Conservation (phyloP, 2,329 filamentous ascomycete genomes). For the Ophiocordyceps camponoti-floridani region DNA sequence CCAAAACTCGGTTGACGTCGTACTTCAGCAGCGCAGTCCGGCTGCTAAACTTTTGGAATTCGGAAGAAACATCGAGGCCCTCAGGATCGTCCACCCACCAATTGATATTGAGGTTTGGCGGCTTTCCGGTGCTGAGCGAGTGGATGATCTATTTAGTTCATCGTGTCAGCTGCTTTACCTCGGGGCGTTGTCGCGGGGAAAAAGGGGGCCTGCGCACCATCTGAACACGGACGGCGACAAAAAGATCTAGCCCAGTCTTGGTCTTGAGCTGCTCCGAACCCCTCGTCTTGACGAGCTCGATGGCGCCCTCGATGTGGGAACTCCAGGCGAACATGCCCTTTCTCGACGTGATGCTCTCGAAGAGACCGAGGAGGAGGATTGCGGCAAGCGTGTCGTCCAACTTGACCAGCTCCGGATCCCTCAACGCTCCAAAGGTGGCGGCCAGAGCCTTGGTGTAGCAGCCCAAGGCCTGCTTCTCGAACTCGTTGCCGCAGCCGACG, state of each 20-base stretch:
- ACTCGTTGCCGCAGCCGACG: slow-evolving; percentile 12
- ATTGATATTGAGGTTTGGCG: slow-evolving; percentile 31
- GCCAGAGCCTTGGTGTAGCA: slow-evolving; percentile 36
- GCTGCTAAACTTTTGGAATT: slow-evolving; percentile 32
- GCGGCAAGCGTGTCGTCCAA: slow-evolving; percentile 38
- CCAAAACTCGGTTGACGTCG: slow-evolving; percentile 31
- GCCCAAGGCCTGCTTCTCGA: slow-evolving; percentile 20
- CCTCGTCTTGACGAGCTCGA: slow-evolving; percentile 37
- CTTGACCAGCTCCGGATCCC: slow-evolving; percentile 26
- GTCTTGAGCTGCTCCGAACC: slow-evolving; percentile 34
- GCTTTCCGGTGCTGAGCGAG: slow-evolving; percentile 30
- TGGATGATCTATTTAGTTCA: slow-evolving; percentile 28
- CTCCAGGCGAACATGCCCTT: slow-evolving; percentile 39
- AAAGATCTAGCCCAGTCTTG: slow-evolving; percentile 32
- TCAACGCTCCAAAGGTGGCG: slow-evolving; percentile 31
- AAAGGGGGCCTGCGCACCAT: slow-evolving; percentile 20
- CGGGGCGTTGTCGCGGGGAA: not conserved
- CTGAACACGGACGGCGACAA: slow-evolving; percentile 39
- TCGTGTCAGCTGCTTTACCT: not conserved
- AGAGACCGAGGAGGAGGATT: slow-evolving; percentile 39
- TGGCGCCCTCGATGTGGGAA: slow-evolving; percentile 42
- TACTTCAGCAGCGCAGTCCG: slow-evolving; percentile 33
- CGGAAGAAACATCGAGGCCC: slow-evolving; percentile 25
- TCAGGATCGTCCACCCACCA: slow-evolving; percentile 38
- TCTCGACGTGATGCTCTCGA: slow-evolving; percentile 40